Conservation (phyloP, 768 basidiomycete genomes). For the Gautieria morchelliformis region DNA sequence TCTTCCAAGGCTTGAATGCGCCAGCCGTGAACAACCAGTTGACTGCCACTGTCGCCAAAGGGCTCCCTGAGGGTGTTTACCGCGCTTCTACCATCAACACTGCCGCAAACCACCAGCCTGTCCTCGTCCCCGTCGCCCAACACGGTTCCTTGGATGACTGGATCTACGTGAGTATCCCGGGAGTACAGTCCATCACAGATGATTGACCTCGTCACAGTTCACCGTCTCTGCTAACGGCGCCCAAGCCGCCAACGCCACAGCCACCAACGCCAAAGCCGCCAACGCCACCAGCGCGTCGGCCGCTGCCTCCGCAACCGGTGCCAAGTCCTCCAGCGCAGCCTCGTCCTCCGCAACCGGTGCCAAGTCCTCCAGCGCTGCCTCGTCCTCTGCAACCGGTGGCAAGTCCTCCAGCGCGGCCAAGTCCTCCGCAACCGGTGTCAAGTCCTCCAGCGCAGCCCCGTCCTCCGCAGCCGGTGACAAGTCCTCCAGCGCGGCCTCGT, state of each 20-base stretch:
- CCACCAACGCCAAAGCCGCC: too few relatives aligned
- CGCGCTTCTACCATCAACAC: constrained; percentile 47
- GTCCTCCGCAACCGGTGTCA: constrained; percentile 6
- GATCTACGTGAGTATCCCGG: constrained; percentile 38
- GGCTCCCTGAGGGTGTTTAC: constrained; percentile 52
- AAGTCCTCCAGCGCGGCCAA: background rate
- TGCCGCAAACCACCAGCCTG: constrained; percentile 50
- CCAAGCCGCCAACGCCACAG: background rate
- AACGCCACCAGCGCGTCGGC: background rate
- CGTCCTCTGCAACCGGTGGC: constrained; percentile 7
- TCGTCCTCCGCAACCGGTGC: constrained; percentile 8
- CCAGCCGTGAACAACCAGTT: constrained; percentile 38
- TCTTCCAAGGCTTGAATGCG: constrained; percentile 45
- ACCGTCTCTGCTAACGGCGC: constrained; percentile 5
- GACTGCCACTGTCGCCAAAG: constrained; percentile 38
- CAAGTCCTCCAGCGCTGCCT: background rate
- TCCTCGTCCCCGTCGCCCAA: constrained; percentile 49
- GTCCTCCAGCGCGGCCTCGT: too few relatives aligned
- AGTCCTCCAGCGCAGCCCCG: background rate
- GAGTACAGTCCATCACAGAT: constrained; percentile 8
- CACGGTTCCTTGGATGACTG: constrained; percentile 53
- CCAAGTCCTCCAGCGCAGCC: background rate
- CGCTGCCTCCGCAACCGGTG: constrained; percentile 6
- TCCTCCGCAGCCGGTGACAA: too few relatives aligned
- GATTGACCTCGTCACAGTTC: constrained; percentile 23